These are phyloP conservation scores for Naganishia sp. DNA, from an alignment of 1,284 basidiomycete species.

Conservation along the genomic window DNA sequence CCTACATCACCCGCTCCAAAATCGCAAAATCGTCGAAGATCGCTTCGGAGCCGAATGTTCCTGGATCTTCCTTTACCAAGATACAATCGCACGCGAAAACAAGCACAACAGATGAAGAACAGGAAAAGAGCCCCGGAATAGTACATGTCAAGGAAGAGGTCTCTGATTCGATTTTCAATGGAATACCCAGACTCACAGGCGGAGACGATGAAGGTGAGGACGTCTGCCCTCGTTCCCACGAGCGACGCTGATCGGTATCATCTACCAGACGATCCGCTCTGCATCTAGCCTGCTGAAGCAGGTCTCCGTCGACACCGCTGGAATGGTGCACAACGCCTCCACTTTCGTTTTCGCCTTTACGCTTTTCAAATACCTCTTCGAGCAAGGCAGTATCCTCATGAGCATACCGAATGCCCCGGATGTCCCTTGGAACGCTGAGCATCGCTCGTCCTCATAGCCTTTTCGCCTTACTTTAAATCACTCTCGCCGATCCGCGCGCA, in stretches of 20 bases:
- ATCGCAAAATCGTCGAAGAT: not conserved
- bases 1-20: constrained; percentile 6
- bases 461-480: no score
- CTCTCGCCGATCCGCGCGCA: no score
- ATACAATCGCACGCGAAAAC: not conserved
- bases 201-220: constrained; percentile 26
- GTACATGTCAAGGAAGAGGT: constrained; percentile 23
- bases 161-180: constrained; percentile 1
- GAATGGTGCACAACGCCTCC: not conserved
- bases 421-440: no score
- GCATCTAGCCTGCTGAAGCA: not conserved
- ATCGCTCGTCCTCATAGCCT: no score
- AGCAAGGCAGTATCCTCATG: not conserved
- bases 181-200: constrained; percentile 13
- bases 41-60: not conserved
- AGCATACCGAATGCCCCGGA: no score
- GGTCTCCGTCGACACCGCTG: not conserved
- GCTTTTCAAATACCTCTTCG: not conserved
- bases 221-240: no score
- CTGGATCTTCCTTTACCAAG: not conserved
- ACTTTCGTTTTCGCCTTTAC: constrained; percentile 1
- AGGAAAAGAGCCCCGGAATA: not conserved
- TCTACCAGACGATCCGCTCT: constrained; percentile 1
- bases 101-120: not conserved
- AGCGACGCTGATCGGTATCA: not conserved